These are phyloP conservation scores for Rhytidhysteron rufulum DNA, from an alignment of 2,329 filamentous ascomycete genomes.

Conservation along the genomic window DNA sequence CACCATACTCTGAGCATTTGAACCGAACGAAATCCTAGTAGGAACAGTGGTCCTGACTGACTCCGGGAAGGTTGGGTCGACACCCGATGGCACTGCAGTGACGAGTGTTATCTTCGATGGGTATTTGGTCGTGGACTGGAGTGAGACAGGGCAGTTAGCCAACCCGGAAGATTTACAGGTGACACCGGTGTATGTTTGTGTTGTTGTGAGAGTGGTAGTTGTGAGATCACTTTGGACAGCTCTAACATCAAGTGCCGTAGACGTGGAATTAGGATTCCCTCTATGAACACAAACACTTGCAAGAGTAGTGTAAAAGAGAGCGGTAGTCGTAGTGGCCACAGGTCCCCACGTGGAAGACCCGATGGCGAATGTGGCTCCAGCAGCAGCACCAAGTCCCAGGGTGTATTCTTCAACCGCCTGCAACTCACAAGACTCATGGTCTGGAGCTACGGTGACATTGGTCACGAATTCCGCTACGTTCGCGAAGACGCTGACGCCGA, in stretches of 20 bases:
- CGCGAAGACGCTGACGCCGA: conserved; percentile 49
- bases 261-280: conserved; percentile 8
- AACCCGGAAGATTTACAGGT: conserved; percentile 42
- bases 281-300: conserved; percentile 40
- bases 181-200: conserved; percentile 43
- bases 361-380: conserved; percentile 50
- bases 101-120: conserved; percentile 37
- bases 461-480: conserved; percentile 54
- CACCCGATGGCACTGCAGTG: conserved; percentile 30
- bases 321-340: conserved; percentile 42
- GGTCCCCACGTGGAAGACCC: conserved; percentile 49
- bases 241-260: too few species aligned
- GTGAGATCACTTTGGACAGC: conserved; percentile 25
- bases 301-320: conserved; percentile 53
- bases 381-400: conserved; percentile 51
- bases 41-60: conserved; percentile 29
- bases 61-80: conserved; percentile 38
- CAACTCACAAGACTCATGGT: conserved; percentile 42
- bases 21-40: conserved; percentile 42
- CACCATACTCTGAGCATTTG: conserved; percentile 32
- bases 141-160: conserved; percentile 49
- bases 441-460: conserved; percentile 44
- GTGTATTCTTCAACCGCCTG: conserved; percentile 48
- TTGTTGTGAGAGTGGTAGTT: conserved; percentile 40
- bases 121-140: conserved; percentile 43